Percentiles rank a stretch among this genome's conserved stretches.
Conservation (phyloP, 2,329 filamentous ascomycete species). For the Phialophora expanda region DNA sequence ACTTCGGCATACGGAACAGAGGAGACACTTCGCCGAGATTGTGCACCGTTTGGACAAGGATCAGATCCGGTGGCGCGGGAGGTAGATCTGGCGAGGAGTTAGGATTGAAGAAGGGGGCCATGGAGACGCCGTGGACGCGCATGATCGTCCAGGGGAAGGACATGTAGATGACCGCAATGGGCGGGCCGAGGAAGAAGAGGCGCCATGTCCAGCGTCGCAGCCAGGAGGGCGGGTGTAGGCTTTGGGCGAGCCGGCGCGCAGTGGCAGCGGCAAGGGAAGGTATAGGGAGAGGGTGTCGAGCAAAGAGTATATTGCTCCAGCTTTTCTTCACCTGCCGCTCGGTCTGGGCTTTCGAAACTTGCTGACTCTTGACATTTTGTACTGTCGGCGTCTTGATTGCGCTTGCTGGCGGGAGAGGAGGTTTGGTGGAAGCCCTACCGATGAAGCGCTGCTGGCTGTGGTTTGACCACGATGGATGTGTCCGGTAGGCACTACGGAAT, state of each 20-base stretch:
- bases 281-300: background rate
- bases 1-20: constrained; percentile 46
- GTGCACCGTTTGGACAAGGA: constrained; percentile 42
- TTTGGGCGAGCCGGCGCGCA: background rate
- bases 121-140: constrained; percentile 61
- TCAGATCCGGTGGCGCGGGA: constrained; percentile 47
- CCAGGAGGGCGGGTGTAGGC: background rate
- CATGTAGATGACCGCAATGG: constrained; percentile 48
- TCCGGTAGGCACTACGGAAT: background rate
- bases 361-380: background rate
- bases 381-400: background rate
- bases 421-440: background rate
- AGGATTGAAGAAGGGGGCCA: constrained; percentile 78
- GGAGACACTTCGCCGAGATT: background rate
- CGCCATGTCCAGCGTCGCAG: constrained; percentile 29
- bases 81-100: constrained; percentile 58
- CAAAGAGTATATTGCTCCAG: background rate
- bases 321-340: background rate
- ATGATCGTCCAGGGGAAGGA: constrained; percentile 49
- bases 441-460: background rate
- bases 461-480: background rate
- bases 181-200: constrained; percentile 43
- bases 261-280: background rate
- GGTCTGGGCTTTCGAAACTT: background rate
- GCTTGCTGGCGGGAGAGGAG: background rate